Base-by-base conservation (phyloP, 495 filamentous ascomycete genomes). In the Penicillium diatomitis region DNA sequence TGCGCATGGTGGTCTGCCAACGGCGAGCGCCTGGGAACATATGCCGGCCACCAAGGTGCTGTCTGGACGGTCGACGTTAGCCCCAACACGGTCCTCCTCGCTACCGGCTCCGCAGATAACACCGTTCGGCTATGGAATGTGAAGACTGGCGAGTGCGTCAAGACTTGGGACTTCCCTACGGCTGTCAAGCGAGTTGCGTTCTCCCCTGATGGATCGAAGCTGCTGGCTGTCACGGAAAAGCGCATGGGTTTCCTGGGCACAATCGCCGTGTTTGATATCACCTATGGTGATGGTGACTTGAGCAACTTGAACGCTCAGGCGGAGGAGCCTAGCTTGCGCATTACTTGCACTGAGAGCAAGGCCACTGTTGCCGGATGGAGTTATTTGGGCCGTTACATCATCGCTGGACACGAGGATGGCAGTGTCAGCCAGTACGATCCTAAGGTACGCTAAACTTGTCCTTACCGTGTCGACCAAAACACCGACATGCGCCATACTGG, bases 21-120 rank as follows among this genome's bases (percentile, higher is more conserved):
- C 71, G 90, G 90, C 71, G 90, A 96, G 76, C 83, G 90, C 53
- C 78, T 97, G 46, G 91, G 91, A 63, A 94, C 91, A 52, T 99
- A 99, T 72, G 81, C 86, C 62, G 92, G 92, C 62, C 92, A 99
- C 76, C 85, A 91, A 64, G 92, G 92, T 68, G 94, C 92, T 52
- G 84, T 99, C 69, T 99, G 92, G 92, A 96, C 90, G 47, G 87
- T 99, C 64, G 94, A 97, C 62, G 86, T 97, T 55, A 89, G 96
- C 76, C 90, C 92, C 53, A 92, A 89, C 60, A 89, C 86, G 54
- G 87, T 87, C 53, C 79, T 97, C 61, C 86, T 97, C 63, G 92
- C 91, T 50, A 92, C 87, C 45, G 92, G 92, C 44, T 90, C 87
- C 55, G 92, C 92, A 68, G 92, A 99, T 76, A 97, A 97, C 76